These are phyloP conservation scores for Lentinula boryana DNA, from an alignment of 768 basidiomycete species.

Conservation along the genomic window DNA sequence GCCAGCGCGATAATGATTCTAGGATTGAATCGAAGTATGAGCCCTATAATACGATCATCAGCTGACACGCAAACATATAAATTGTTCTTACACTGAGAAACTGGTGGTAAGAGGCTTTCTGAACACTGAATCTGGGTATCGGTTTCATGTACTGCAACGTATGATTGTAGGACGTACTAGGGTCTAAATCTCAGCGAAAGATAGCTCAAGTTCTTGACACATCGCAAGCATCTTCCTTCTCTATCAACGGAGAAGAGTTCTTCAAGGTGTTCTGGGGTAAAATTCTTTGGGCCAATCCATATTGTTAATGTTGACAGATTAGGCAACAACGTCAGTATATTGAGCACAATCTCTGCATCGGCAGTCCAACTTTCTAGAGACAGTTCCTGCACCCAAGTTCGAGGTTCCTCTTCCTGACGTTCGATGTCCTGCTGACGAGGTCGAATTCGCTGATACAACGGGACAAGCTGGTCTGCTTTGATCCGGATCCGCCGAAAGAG, in stretches of 20 bases:
- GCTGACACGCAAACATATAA: neutral
- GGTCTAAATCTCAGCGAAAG: constrained; percentile 76
- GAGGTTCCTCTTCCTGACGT: constrained; percentile 13
- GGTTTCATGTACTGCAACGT: neutral
- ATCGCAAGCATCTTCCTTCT: constrained; percentile 26
- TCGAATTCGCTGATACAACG: constrained; percentile 53
- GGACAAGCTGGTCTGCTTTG: constrained; percentile 44
- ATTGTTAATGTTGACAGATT: constrained; percentile 45
- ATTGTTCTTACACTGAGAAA: constrained; percentile 57
- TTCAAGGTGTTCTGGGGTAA: constrained; percentile 77
- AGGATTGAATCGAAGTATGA: constrained; percentile 80
- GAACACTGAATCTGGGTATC: constrained; percentile 37
- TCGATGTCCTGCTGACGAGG: constrained; percentile 5
- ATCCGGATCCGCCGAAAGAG: constrained; percentile 59
- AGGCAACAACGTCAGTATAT: constrained; percentile 56
- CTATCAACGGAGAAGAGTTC: constrained; percentile 39
- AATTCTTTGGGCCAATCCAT: constrained; percentile 69
- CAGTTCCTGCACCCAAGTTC: constrained; percentile 41
- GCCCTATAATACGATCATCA: constrained; percentile 35
- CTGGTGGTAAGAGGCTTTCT: constrained; percentile 72
- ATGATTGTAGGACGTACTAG: constrained; percentile 52
- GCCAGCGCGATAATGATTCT: constrained; percentile 59
- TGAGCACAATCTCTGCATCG: constrained; percentile 71
- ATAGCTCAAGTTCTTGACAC: constrained; percentile 34
- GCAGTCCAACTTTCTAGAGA: constrained; percentile 59